Evolutionary conservation across 73 alveolate genomes (phyloP).

Genomic region (Paramecium sonneborni): DNA sequence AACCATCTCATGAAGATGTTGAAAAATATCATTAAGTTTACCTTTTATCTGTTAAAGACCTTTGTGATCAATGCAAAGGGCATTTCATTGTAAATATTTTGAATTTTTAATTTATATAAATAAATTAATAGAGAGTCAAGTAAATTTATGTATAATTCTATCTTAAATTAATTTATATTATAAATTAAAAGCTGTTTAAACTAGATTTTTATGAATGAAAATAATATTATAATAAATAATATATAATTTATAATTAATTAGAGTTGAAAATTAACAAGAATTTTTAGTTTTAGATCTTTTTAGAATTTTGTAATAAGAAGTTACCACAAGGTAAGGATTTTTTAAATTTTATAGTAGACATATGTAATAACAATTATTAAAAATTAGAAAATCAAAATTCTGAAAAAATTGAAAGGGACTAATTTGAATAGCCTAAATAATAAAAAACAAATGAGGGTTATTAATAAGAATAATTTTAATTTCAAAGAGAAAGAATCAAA

Average conservation of each 20-base stretch:
- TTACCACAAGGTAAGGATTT: not conserved
- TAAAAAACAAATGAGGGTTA: not conserved
- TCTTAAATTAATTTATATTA: too few species aligned
- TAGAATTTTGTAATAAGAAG: not conserved
- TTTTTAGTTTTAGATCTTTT: not conserved
- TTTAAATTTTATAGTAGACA: not conserved
- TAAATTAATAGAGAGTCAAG: not conserved
- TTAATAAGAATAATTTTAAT: not conserved
- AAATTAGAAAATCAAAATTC: not conserved
- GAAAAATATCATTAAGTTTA: conserved; percentile 46
- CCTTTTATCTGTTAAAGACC: not conserved
- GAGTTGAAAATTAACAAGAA: not conserved
- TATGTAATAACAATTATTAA: not conserved
- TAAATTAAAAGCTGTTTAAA: not conserved
- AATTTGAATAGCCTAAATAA: not conserved
- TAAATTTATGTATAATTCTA: not conserved
- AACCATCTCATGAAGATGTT: conserved; percentile 24
- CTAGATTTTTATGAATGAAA: too few species aligned
- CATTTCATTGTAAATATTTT: not conserved
- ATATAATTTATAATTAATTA: not conserved
- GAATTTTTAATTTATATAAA: not conserved
- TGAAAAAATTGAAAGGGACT: not conserved
- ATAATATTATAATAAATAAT: too few species aligned
- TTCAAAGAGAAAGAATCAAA: not conserved
- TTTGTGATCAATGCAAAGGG: conserved; percentile 25